Conservation (phyloP, 2,329 filamentous ascomycete genomes). For the Alternaria brassicae region DNA sequence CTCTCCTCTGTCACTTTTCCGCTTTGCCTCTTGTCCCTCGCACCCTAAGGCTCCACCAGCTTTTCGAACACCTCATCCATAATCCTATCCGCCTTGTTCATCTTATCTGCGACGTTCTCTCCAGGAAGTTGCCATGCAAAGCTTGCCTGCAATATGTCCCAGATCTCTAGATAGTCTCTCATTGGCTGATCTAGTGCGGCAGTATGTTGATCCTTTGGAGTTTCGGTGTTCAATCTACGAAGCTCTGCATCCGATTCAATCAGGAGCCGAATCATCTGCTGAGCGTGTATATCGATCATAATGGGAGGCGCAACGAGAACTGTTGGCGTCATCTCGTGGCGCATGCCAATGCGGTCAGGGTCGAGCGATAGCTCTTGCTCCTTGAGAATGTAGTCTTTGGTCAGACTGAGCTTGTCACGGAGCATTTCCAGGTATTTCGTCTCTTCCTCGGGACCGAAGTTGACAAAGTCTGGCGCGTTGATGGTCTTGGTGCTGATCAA, state of each 20-base stretch:
- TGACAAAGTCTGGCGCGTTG: background rate
- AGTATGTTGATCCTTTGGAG: background rate
- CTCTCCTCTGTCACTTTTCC: background rate
- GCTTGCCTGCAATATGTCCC: background rate
- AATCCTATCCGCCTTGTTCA: background rate
- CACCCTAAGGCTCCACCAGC: background rate
- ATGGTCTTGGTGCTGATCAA: background rate
- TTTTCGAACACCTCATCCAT: conserved; percentile 4
- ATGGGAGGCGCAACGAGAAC: background rate
- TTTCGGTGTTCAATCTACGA: background rate
- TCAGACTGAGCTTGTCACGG: background rate
- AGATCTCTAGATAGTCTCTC: conserved; percentile 1
- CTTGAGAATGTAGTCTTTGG: background rate
- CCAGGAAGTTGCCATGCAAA: conserved; percentile 1
- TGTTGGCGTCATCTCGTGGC: background rate
- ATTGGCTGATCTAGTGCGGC: background rate
- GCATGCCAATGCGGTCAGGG: background rate
- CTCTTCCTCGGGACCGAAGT: background rate
- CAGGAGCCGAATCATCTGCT: background rate
- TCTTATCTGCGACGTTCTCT: background rate
- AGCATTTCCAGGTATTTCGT: background rate
- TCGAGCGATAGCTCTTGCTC: background rate
- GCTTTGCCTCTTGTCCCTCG: background rate
- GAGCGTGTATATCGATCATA: background rate
- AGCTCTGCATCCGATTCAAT: background rate